Evolutionary conservation across 352 stramenopile genomes (phyloP).

Genomic region (Halophytophthora batemanensis): DNA sequence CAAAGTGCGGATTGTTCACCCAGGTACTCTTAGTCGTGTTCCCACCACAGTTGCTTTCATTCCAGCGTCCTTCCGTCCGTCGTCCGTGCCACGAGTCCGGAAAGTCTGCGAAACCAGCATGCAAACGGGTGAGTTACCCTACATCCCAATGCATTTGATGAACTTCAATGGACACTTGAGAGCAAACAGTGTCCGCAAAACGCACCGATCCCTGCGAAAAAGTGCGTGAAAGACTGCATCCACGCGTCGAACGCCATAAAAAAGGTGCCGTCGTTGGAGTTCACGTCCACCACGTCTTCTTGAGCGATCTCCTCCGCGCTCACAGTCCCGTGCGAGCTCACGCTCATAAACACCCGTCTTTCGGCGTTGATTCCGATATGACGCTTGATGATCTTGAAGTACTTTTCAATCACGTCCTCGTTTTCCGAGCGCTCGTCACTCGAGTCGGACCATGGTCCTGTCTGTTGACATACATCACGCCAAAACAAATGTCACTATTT

Average conservation of each 20-base stretch:
- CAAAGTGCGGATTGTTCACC: slow-evolving; percentile 86
- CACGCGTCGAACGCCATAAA: slow-evolving; percentile 91
- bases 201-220: slow-evolving; percentile 88
- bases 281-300: slow-evolving; percentile 77
- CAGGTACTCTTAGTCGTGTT: slow-evolving; percentile 85
- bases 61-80: slow-evolving; percentile 73
- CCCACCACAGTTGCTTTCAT: slow-evolving; percentile 69
- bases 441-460: slow-evolving; percentile 80
- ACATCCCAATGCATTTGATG: too few relatives aligned
- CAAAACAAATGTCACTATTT: neutral
- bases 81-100: slow-evolving; percentile 83
- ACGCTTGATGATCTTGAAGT: slow-evolving; percentile 71
- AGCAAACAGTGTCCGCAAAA: neutral
- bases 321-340: slow-evolving; percentile 50
- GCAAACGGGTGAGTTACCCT: neutral
- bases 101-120: slow-evolving; percentile 54
- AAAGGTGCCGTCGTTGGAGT: slow-evolving; percentile 88
- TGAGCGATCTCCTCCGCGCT: slow-evolving; percentile 59
- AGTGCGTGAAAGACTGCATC: slow-evolving; percentile 87
- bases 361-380: slow-evolving; percentile 61
- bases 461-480: slow-evolving; percentile 27
- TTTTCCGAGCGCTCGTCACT: slow-evolving; percentile 75
- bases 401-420: slow-evolving; percentile 72
- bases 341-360: slow-evolving; percentile 59
- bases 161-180: too few relatives aligned